Evolutionary conservation across 768 basidiomycete genomes (phyloP).

Genomic region (Psilocybe subaeruginosa): DNA sequence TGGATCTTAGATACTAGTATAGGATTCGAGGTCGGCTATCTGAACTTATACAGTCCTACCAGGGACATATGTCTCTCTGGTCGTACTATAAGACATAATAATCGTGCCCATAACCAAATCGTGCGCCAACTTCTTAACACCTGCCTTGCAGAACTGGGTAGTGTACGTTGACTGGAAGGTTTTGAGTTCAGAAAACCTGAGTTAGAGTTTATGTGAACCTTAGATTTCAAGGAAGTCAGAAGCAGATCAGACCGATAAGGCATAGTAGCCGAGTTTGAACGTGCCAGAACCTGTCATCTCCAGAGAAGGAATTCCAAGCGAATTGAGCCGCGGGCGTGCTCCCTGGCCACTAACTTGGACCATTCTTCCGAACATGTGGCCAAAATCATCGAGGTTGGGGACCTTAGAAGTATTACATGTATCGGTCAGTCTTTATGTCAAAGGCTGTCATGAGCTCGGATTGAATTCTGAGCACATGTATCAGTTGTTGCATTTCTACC

Average conservation of each 20-base stretch:
- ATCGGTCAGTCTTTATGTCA: slow-evolving; percentile 15
- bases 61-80: too few relatives aligned
- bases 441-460: not conserved
- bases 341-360: not conserved
- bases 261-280: not conserved
- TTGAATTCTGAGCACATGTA: not conserved
- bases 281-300: not conserved
- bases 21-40: too few relatives aligned
- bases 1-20: too few relatives aligned
- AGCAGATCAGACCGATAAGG: not conserved
- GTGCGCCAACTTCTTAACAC: too few relatives aligned
- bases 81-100: too few relatives aligned
- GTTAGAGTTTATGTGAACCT: not conserved
- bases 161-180: not conserved
- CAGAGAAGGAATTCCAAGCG: not conserved
- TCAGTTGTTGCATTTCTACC: not conserved
- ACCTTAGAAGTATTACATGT: slow-evolving; percentile 16
- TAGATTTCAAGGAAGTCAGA: not conserved
- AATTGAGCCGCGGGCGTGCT: not conserved
- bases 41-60: too few relatives aligned
- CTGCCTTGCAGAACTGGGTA: not conserved
- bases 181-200: not conserved
- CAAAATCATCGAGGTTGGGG: slow-evolving; percentile 1
- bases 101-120: too few relatives aligned
- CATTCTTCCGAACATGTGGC: slow-evolving; percentile 2